Evolutionary conservation across 2,329 filamentous ascomycete genomes (phyloP).

Genomic region (Sphaceloma murrayae): DNA sequence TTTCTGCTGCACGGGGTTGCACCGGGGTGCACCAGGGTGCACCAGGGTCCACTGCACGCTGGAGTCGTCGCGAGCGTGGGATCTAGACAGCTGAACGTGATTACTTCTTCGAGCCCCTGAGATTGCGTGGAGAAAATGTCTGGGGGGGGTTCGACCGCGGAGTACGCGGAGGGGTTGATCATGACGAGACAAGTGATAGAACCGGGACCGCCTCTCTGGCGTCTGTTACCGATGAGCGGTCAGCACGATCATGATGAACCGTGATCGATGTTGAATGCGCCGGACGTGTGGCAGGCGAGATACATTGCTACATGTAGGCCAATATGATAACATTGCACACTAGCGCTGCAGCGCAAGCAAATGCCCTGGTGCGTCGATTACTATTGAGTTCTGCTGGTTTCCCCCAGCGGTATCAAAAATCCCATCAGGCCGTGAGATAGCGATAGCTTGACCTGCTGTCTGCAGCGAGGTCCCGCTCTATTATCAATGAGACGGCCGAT

Average conservation of each 20-base stretch:
- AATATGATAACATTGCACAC: slow-evolving; percentile 11
- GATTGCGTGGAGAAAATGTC: background rate
- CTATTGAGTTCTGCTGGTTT: background rate
- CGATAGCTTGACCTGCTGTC: background rate
- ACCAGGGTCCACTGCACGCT: background rate
- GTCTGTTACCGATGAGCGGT: slow-evolving; percentile 10
- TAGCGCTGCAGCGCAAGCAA: slow-evolving; percentile 8
- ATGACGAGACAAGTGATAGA: background rate
- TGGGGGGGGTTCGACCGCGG: background rate
- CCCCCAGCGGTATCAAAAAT: slow-evolving; percentile 6
- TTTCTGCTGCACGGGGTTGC: slow-evolving; percentile 7
- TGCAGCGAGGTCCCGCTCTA: too few relatives aligned
- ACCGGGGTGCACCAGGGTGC: too few relatives aligned
- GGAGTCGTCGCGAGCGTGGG: slow-evolving; percentile 5
- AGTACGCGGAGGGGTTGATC: background rate
- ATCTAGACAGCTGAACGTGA: slow-evolving; percentile 1
- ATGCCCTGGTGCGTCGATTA: slow-evolving; percentile 14
- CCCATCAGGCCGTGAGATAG: background rate
- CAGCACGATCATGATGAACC: slow-evolving; percentile 6
- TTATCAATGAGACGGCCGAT: too few relatives aligned
- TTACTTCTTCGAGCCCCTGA: slow-evolving; percentile 11
- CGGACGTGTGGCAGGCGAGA: background rate
- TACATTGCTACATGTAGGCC: slow-evolving; percentile 4
- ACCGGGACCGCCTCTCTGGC: background rate
- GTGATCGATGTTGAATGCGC: slow-evolving; percentile 10